A percentile compares a stretch with the other conserved stretches of the same genome.
Conservation (phyloP, 2,329 filamentous ascomycete species). For the Drechslerella coelobrocha region DNA sequence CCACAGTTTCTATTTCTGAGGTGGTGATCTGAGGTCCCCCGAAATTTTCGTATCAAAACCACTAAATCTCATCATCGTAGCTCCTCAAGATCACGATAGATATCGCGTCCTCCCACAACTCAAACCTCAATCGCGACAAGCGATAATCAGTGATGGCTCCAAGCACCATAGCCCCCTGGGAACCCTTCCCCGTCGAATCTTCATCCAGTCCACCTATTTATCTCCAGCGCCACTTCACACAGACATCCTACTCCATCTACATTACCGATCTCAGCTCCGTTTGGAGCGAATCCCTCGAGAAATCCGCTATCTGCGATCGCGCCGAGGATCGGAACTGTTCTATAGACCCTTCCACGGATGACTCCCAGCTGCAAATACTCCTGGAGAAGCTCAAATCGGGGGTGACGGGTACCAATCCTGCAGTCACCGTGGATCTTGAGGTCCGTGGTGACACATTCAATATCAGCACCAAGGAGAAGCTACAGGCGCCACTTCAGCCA, state of each 20-base stretch:
- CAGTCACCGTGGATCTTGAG: conserved; percentile 59
- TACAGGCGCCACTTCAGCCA: conserved; percentile 69
- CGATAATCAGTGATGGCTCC: conserved; percentile 30
- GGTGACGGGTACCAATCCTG: conserved; percentile 58
- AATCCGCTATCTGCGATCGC: conserved; percentile 68
- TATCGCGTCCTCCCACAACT: conserved; percentile 36
- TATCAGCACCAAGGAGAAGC: conserved; percentile 66
- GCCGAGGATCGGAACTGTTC: conserved; percentile 70
- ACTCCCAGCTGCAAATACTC: conserved; percentile 71
- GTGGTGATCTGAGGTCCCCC: conserved; percentile 29
- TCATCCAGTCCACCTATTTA: conserved; percentile 65
- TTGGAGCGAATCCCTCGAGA: conserved; percentile 73
- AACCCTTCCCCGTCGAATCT: conserved; percentile 50
- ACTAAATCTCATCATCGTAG: conserved; percentile 40
- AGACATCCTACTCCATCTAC: conserved; percentile 68
- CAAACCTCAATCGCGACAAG: conserved; percentile 18
- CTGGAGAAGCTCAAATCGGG: conserved; percentile 68
- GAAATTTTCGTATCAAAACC: conserved; percentile 17
- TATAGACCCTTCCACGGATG: conserved; percentile 75
- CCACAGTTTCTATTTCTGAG: conserved; percentile 16
- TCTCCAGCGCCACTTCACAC: conserved; percentile 66
- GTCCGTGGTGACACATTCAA: conserved; percentile 50
- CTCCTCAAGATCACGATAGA: conserved; percentile 2
- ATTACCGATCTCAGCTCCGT: conserved; percentile 75
- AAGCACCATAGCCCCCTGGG: conserved; percentile 51